Conservation (phyloP, 257 asterid species). For the Nyctanthes arbortristis region DNA sequence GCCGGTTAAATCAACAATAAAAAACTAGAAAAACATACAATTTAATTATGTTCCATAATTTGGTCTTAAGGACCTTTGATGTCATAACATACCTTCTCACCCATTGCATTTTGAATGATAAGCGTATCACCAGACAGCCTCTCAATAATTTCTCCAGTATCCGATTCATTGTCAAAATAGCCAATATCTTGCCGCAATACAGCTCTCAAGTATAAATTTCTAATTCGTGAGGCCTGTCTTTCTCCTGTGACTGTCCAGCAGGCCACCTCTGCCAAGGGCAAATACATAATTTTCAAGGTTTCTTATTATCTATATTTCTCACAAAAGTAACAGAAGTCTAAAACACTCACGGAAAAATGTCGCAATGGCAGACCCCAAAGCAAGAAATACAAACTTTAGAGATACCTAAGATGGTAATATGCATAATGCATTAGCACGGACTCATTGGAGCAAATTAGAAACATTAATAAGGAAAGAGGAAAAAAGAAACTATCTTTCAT, state of each 20-base stretch:
- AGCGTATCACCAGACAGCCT: constrained; percentile 53
- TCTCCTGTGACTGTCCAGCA: constrained; percentile 79
- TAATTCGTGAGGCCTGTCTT: constrained; percentile 64
- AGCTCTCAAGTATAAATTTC: constrained; percentile 48
- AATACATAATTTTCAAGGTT: not conserved
- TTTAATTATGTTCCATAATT: not conserved
- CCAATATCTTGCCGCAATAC: constrained; percentile 65
- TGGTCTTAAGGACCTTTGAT: not conserved
- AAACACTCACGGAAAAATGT: constrained; percentile 51
- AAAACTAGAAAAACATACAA: not conserved
- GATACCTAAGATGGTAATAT: constrained; percentile 43
- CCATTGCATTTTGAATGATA: constrained; percentile 66
- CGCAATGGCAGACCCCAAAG: constrained; percentile 56
- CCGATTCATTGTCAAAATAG: constrained; percentile 58
- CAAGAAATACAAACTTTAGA: constrained; percentile 52
- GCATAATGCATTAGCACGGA: not conserved
- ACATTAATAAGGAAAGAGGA: not conserved
- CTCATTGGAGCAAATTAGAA: not conserved
- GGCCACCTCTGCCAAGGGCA: constrained; percentile 49
- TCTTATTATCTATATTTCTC: not conserved
- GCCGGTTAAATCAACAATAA: not conserved
- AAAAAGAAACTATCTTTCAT: not conserved
- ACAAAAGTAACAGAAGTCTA: not conserved
- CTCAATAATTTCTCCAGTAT: constrained; percentile 53
- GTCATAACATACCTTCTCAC: constrained; percentile 54